phyloP scores from a whole-genome alignment of 2,329 filamentous ascomycete genomes.

The Botrytis medusae region DNA sequence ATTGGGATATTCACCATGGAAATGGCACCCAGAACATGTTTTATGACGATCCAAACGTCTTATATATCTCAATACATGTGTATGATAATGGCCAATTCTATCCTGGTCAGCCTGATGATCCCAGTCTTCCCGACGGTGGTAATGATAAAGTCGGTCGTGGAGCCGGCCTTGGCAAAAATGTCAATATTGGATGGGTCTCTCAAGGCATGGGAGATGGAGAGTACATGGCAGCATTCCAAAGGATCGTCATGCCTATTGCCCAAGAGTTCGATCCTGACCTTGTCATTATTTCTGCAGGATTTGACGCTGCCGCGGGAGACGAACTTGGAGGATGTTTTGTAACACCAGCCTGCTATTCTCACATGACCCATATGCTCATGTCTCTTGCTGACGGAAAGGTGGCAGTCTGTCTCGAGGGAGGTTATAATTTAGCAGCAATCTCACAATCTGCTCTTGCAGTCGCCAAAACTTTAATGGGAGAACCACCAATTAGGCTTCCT shows the following conservation, averaged over 20 bases:
- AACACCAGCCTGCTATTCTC: constrained; percentile 85
- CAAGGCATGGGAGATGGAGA: constrained; percentile 93
- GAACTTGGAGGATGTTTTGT: constrained; percentile 92
- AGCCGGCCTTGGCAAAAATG: constrained; percentile 58
- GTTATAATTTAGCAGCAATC: constrained; percentile 92
- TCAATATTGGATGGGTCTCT: constrained; percentile 67
- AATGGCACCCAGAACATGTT: constrained; percentile 97
- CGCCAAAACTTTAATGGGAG: constrained; percentile 89
- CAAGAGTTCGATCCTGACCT: constrained; percentile 91
- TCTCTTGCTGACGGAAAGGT: constrained; percentile 86
- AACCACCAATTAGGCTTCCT: constrained; percentile 69
- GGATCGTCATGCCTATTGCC: constrained; percentile 94
- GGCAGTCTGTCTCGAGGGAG: constrained; percentile 90
- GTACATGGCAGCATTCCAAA: constrained; percentile 94
- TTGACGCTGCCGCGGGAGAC: constrained; percentile 92
- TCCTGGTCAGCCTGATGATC: constrained; percentile 64
- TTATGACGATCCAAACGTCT: constrained; percentile 88
- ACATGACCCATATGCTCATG: constrained; percentile 99
- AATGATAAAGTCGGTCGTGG: constrained; percentile 59
- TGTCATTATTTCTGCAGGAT: constrained; percentile 92
- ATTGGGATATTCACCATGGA: constrained; percentile 82
- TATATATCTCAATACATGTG: constrained; percentile 94
- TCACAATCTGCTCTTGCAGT: constrained; percentile 90
- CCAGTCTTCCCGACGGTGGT: constrained; percentile 61
- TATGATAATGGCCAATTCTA: constrained; percentile 84